phyloP scores from a whole-genome alignment of 2,329 filamentous ascomycete species.

The Pleomassaria siparia region DNA sequence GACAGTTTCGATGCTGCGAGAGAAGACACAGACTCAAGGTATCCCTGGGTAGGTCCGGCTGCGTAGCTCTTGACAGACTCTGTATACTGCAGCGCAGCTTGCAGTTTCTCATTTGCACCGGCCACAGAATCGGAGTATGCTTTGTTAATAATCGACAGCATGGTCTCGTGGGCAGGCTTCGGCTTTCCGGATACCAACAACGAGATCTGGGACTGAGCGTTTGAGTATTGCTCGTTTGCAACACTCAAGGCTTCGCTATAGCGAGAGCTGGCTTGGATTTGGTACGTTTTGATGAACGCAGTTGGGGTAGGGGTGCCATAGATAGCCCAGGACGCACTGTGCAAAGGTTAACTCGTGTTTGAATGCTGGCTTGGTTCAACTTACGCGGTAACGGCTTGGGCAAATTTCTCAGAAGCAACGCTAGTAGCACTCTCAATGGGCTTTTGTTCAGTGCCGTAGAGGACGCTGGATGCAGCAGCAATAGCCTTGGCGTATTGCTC shows the following conservation, averaged over 20 bases:
- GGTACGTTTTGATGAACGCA: conserved; percentile 47
- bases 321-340: conserved; percentile 57
- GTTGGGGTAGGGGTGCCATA: conserved; percentile 55
- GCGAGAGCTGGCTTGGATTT: conserved; percentile 54
- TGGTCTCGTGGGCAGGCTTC: conserved; percentile 68
- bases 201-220: conserved; percentile 68
- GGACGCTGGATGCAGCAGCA: conserved; percentile 57
- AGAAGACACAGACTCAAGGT: conserved; percentile 61
- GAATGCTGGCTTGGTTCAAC: conserved; percentile 18
- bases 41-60: conserved; percentile 48
- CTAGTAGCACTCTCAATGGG: conserved; percentile 50
- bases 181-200: conserved; percentile 68
- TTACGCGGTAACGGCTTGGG: conserved; percentile 60
- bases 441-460: conserved; percentile 54
- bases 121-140: conserved; percentile 68
- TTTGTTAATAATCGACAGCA: conserved; percentile 67
- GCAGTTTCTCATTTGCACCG: conserved; percentile 62
- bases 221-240: conserved; percentile 67
- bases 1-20: conserved; percentile 70
- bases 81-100: conserved; percentile 54
- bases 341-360: conserved; percentile 16
- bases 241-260: conserved; percentile 67
- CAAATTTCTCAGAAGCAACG: conserved; percentile 57
- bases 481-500: conserved; percentile 61
- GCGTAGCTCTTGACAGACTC: conserved; percentile 43